Evolutionary conservation across 2,329 filamentous ascomycete species (phyloP).

Genomic region (Harringtonia lauricola): DNA sequence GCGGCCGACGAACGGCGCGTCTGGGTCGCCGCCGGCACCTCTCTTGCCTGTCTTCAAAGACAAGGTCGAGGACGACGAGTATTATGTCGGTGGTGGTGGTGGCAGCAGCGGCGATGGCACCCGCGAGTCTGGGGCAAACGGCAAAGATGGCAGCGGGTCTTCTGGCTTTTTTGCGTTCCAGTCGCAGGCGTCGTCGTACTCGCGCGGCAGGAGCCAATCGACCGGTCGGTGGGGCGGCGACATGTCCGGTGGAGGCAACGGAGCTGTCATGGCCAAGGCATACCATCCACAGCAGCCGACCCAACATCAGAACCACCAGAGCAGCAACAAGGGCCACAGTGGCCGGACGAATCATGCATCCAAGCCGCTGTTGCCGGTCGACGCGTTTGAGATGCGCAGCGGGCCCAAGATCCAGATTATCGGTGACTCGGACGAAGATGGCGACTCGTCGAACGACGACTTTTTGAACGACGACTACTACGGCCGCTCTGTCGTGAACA

Average conservation of each 20-base stretch:
- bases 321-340: neutral
- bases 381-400: constrained; percentile 2
- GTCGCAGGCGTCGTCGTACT: constrained; percentile 14
- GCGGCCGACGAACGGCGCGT: constrained; percentile 5
- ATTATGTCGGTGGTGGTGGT: constrained; percentile 14
- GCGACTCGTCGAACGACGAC: constrained; percentile 1
- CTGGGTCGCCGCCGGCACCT: neutral
- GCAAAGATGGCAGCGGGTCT: constrained; percentile 17
- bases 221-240: neutral
- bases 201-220: constrained; percentile 15
- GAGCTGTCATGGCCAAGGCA: too few species aligned
- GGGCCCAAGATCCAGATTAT: constrained; percentile 11
- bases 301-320: neutral
- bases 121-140: constrained; percentile 19
- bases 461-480: constrained; percentile 1
- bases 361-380: neutral
- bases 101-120: constrained; percentile 32
- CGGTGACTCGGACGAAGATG: constrained; percentile 8
- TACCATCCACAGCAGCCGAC: too few species aligned
- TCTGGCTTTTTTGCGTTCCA: constrained; percentile 17
- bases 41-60: constrained; percentile 40
- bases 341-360: too few species aligned
- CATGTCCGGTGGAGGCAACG: neutral
- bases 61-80: constrained; percentile 38
- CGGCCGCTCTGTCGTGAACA: neutral